A percentile compares a stretch with the other conserved stretches of the same genome.
Conservation (phyloP, 306 rosid genomes). For the Prunus padus region DNA sequence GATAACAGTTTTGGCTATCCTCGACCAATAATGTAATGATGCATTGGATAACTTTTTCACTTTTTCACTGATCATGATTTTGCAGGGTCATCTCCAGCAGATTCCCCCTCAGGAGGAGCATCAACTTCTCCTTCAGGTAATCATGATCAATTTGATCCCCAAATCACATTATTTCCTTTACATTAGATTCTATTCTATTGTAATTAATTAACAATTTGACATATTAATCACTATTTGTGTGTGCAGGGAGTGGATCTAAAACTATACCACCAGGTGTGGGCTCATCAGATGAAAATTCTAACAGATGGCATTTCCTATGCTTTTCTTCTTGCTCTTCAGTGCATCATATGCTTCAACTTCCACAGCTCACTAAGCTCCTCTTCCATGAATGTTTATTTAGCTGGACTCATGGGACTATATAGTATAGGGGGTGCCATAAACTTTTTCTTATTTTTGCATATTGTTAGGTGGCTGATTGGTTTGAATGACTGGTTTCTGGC, state of each 20-base stretch:
- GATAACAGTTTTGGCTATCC: no score
- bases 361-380: constrained; percentile 13
- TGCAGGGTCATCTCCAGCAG: constrained; percentile 35
- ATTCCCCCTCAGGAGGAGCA: neutral
- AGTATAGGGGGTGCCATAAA: neutral
- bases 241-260: constrained; percentile 29
- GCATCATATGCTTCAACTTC: constrained; percentile 23
- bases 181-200: no score
- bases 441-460: neutral
- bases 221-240: no score
- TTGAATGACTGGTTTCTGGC: neutral
- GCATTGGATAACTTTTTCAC: no score
- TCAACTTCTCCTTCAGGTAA: constrained; percentile 37
- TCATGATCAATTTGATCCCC: no score
- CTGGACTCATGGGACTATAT: neutral
- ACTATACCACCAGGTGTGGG: neutral
- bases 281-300: constrained; percentile 8
- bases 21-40: no score
- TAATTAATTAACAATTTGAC: no score
- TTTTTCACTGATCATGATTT: neutral
- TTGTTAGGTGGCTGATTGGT: neutral
- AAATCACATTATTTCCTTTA: no score
- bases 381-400: neutral
- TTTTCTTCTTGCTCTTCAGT: constrained; percentile 27
- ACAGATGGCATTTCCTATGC: constrained; percentile 27